Evolutionary conservation across 306 rosid genomes (phyloP).

Genomic region (Malus sieversii): DNA sequence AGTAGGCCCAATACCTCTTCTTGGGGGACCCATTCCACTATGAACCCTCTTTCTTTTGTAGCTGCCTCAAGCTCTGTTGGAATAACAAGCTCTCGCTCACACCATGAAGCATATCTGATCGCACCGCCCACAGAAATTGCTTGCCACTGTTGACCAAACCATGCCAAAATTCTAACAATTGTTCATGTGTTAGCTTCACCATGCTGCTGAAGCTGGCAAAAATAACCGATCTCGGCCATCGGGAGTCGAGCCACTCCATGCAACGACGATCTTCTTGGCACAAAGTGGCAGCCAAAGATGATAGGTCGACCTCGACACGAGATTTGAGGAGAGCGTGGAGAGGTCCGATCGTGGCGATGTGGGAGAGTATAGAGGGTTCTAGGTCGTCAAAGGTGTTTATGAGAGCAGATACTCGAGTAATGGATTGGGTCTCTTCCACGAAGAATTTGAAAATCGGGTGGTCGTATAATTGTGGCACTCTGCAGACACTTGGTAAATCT

Average conservation of each 20-base stretch:
- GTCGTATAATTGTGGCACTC: too few species aligned
- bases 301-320: background rate
- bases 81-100: background rate
- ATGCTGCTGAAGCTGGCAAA: slow-evolving; percentile 13
- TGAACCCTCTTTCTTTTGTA: slow-evolving; percentile 11
- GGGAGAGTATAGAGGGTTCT: background rate
- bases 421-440: background rate
- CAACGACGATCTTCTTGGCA: background rate
- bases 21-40: slow-evolving; percentile 28
- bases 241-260: slow-evolving; percentile 10
- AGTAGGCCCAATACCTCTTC: slow-evolving; percentile 13
- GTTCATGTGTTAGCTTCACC: background rate
- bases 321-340: background rate
- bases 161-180: slow-evolving; percentile 10
- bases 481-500: background rate
- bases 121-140: background rate
- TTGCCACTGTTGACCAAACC: slow-evolving; percentile 6
- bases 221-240: background rate
- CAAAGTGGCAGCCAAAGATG: background rate
- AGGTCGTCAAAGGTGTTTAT: slow-evolving; percentile 4
- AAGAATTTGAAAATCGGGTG: background rate
- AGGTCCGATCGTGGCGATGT: background rate
- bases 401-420: background rate
- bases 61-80: slow-evolving; percentile 2
- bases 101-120: background rate